Evolutionary conservation across 73 alveolate genomes (phyloP).

Genomic region (Paramecium tetraurelia): DNA sequence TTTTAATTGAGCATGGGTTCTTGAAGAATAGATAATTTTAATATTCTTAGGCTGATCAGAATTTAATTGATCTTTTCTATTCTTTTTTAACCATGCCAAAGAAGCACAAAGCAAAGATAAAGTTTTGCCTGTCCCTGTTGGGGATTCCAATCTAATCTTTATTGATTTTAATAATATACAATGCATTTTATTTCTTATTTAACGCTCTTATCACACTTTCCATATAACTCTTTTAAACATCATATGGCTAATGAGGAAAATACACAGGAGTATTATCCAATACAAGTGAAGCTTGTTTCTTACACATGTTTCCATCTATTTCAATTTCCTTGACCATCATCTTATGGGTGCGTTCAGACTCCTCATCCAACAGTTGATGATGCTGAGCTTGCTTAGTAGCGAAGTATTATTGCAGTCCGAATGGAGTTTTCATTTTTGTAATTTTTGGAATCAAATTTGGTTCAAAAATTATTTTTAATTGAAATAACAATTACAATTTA

Average conservation of each 20-base stretch:
- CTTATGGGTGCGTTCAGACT: not conserved
- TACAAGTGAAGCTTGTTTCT: not conserved
- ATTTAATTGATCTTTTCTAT: constrained; percentile 36
- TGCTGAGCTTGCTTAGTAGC: not conserved
- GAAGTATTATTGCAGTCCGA: not conserved
- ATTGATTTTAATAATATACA: not conserved
- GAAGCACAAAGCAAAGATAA: constrained; percentile 88
- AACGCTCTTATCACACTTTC: not conserved
- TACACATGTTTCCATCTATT: not conserved
- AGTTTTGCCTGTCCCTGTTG: constrained; percentile 96
- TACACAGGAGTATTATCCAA: not conserved
- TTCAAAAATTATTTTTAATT: not conserved
- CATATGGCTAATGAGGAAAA: constrained; percentile 30
- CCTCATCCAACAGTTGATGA: not conserved
- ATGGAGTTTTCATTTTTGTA: not conserved
- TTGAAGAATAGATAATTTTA: constrained; percentile 77
- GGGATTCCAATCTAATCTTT: constrained; percentile 7
- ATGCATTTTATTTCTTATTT: not conserved
- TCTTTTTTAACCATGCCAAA: constrained; percentile 59
- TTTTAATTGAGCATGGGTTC: constrained; percentile 88
- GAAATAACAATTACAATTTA: not conserved
- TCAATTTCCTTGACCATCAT: not conserved
- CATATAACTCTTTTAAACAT: not conserved
- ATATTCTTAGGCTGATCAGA: constrained; percentile 53
- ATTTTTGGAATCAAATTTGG: not conserved